Conservation (phyloP, 768 basidiomycete species). For the Mycena galopus region DNA sequence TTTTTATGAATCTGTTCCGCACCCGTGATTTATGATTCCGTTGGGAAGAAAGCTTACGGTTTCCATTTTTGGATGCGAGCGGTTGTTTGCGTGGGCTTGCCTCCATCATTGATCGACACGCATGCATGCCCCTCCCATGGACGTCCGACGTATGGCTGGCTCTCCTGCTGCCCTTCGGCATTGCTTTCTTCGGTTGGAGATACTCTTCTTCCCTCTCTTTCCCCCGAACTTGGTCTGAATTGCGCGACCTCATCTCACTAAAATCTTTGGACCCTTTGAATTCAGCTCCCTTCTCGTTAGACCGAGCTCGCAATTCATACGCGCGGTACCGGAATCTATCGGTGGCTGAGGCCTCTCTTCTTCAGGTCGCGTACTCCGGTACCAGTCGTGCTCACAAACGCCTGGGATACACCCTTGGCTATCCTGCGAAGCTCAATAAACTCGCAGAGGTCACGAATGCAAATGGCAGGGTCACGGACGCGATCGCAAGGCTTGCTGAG, state of each 20-base stretch:
- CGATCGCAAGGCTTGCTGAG: conserved; percentile 55
- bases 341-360: conserved; percentile 53
- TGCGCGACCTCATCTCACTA: conserved; percentile 46
- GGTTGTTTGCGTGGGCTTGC: neutral
- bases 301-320: conserved; percentile 59
- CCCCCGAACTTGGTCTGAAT: conserved; percentile 40
- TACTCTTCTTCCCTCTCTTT: conserved; percentile 37
- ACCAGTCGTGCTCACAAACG: conserved; percentile 61
- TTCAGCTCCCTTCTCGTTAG: conserved; percentile 57
- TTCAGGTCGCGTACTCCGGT: conserved; percentile 59
- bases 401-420: conserved; percentile 65
- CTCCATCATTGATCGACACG: neutral
- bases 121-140: conserved; percentile 27
- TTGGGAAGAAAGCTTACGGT: too few relatives aligned
- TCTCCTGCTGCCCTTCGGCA: conserved; percentile 52
- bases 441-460: conserved; percentile 56
- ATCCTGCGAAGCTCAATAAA: conserved; percentile 64
- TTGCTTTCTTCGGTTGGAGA: conserved; percentile 49
- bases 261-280: conserved; percentile 34
- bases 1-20: too few relatives aligned
- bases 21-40: too few relatives aligned
- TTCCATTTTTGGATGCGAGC: neutral
- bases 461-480: conserved; percentile 54
- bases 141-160: conserved; percentile 55
- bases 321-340: conserved; percentile 58